Conservation (phyloP, 805 yeast species). For the Yamadazyma sp. region DNA sequence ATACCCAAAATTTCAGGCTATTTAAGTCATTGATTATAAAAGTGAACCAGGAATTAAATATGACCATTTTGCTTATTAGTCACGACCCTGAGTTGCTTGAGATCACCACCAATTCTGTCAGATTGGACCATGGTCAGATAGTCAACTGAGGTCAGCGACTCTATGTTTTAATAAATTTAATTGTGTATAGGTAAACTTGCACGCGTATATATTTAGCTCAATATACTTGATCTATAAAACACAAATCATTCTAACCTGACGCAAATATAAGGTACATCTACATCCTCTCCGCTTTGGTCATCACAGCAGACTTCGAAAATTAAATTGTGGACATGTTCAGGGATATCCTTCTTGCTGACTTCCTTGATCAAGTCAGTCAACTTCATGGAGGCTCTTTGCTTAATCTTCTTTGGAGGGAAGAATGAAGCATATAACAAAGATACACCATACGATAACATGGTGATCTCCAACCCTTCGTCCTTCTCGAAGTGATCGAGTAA, state of each 20-base stretch:
- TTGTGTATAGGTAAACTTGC: too few relatives aligned
- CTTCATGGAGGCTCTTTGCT: slow-evolving; percentile 68
- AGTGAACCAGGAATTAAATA: slow-evolving; percentile 40
- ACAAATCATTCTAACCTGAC: slow-evolving; percentile 29
- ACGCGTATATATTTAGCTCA: slow-evolving; percentile 1
- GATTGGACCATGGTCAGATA: slow-evolving; percentile 49
- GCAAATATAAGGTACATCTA: slow-evolving; percentile 86
- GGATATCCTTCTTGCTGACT: slow-evolving; percentile 83
- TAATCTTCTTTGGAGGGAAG: slow-evolving; percentile 86
- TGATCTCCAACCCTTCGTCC: slow-evolving; percentile 80
- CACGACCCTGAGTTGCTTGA: slow-evolving; percentile 71
- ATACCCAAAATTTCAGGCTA: slow-evolving; percentile 53
- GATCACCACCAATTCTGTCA: slow-evolving; percentile 51
- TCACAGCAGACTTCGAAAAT: slow-evolving; percentile 91
- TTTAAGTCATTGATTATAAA: slow-evolving; percentile 54
- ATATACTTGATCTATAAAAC: background rate
- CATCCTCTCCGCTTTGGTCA: slow-evolving; percentile 91
- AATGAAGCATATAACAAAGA: slow-evolving; percentile 89
- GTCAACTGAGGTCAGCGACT: too few relatives aligned
- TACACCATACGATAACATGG: slow-evolving; percentile 91
- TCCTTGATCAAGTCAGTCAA: slow-evolving; percentile 75
- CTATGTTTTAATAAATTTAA: too few relatives aligned
- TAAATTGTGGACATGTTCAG: slow-evolving; percentile 69
- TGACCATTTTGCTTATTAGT: slow-evolving; percentile 62
- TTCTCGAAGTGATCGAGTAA: slow-evolving; percentile 73